Base-by-base conservation (phyloP, 2,329 filamentous ascomycete species). In the Penicillium thymicola region DNA sequence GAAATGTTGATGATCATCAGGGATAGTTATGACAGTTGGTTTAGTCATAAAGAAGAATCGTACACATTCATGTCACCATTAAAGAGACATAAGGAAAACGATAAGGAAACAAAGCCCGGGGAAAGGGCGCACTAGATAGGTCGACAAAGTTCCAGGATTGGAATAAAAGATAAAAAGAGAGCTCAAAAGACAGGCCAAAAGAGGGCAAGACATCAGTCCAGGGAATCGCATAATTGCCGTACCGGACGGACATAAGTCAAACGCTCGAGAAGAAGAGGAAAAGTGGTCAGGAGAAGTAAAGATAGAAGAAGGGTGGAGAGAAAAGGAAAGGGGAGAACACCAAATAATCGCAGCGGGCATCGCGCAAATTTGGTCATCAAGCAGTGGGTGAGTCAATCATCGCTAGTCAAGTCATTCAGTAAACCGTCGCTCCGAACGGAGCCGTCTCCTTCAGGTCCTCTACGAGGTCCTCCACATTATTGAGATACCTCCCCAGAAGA, bases 381-480 rank as follows among this genome's bases (percentile, higher is more conserved):
- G 32, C 43, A 38, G 36, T 46, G 41, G 23, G 44, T 46, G 45
- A 54, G 16, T 51, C 40, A 38, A 55, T 62, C 53, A 58, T 60
- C 30, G 47, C 55, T 55, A 60, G 59, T 47, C 53, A 55, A 52
- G 45, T 58, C 44, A 49, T 65, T 66, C 43, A 76, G 58, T 72
- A 75, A 36, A 76, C 72, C 18, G 72, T 72, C 6, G 86, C 72
- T 6, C 85, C 87, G 76, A 91, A 91, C 0, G 90, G 88, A 45
- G 88, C 87, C 63, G 85, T 89, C 71, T 90, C 90, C 62, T 87
- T 85, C 65, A 97, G 76, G 73, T 97, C 91, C 71, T 89, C 86
- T 52, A 96, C 90, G 58, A 96, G 80, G 65, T 92, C 90, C 60
- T 92, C 89, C 27, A 95, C 90, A 68, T 89, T 94, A 72, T 82